A percentile compares a stretch with the other conserved stretches of the same genome.
phyloP scores from a whole-genome alignment of 306 rosid genomes.

The Cicer chorassanicum region DNA sequence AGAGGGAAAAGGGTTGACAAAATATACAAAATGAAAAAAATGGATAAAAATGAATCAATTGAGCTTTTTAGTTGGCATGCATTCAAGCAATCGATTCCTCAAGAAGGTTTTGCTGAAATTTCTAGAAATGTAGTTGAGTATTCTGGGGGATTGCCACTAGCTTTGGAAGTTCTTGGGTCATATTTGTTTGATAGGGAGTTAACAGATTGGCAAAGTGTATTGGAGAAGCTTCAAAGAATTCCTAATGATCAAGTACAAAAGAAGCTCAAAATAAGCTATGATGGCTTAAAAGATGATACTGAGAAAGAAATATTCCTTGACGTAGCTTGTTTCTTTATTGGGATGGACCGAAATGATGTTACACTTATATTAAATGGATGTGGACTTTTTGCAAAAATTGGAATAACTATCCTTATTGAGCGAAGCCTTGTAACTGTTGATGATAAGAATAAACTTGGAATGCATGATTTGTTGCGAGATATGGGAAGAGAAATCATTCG shows the following conservation, averaged over 20 bases:
- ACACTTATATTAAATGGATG: background rate
- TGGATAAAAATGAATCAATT: background rate
- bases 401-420: background rate
- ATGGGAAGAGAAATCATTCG: background rate
- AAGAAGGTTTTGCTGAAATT: background rate
- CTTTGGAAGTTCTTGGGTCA: constrained; percentile 35
- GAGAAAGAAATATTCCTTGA: background rate
- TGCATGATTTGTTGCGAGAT: too few relatives aligned
- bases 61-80: constrained; percentile 21
- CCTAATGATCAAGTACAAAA: constrained; percentile 17
- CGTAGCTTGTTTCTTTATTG: background rate
- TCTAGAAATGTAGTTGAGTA: background rate
- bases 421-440: background rate
- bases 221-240: constrained; percentile 13
- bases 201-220: background rate
- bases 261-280: background rate
- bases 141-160: constrained; percentile 17
- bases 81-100: background rate
- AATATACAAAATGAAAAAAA: background rate
- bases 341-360: constrained; percentile 12
- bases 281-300: too few relatives aligned
- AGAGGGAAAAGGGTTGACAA: background rate
- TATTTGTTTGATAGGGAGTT: constrained; percentile 21
- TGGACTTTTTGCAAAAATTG: background rate
- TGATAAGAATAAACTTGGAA: background rate